Base-by-base conservation (phyloP, 164 flowering plant genomes). In the Stephania yunnanensis region DNA sequence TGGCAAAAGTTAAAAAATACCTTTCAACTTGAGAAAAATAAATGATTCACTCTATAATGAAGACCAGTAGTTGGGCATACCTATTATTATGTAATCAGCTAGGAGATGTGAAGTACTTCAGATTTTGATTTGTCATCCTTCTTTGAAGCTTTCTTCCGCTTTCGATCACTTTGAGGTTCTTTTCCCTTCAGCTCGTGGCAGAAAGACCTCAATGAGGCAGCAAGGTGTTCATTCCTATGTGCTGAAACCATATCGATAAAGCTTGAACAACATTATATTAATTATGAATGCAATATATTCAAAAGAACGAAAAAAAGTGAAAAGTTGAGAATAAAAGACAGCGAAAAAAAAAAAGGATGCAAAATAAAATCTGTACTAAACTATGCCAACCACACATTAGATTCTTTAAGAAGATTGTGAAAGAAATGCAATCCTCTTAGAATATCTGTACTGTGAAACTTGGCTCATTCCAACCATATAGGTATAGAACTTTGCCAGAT, bases 181-280 rank as follows among this genome's bases (percentile, higher is more conserved):
- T 90, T 89, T 4, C 87, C 88, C 82, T 91, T 91, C 74, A 95
- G 80, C 36, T 88, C 90, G 71, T 86, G 73, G 75, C 84, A 69
- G 73, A 90, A 87, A 64, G 90, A 86, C 83, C 89, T 89, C 81
- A 95, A 80, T 68, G 81, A 79, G 15, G 83, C 25, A 46, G 92
- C 82, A 65, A 95, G 78, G 75, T 91, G 87, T 64, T 92, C 92
- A 74, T 95, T 93, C 75, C 96, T 87, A 82, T 91, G 99, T n/a
- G 93, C 99, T 92, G 89, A 80, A 81, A 86, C 71, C 78, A 85
- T 76, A 74, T 44, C 58, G 30, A 71, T 25, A 46, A 71, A 71
- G 46, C 55, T 70, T 68, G 45, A 11, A 58, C 15, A 7, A 63
- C 8, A 74, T 46, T 5, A 67, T 15, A 42, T 53, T 13, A 5